Evolutionary conservation across 805 yeast genomes (phyloP).

Genomic region (Starmerella asiatica): DNA sequence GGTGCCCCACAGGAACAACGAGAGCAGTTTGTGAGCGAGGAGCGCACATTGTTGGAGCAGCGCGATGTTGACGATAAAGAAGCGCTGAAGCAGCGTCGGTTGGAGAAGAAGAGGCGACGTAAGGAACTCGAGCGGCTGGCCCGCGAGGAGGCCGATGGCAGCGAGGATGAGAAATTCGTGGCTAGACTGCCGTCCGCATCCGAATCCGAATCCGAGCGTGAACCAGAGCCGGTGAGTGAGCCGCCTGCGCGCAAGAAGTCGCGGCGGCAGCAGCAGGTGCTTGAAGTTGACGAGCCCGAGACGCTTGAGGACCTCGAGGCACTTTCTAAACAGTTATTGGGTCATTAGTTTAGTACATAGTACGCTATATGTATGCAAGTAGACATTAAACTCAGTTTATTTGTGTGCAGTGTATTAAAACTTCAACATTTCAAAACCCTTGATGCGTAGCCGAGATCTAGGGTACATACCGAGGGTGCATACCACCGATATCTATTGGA

Average conservation of each 20-base stretch:
- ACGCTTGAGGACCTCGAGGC: constrained; percentile 91
- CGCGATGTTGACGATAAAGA: constrained; percentile 70
- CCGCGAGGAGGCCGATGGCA: constrained; percentile 24
- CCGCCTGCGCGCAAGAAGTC: constrained; percentile 25
- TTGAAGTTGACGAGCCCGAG: constrained; percentile 78
- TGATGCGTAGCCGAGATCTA: too few relatives aligned
- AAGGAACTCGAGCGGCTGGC: constrained; percentile 62
- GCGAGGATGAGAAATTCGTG: constrained; percentile 4
- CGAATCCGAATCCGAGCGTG: constrained; percentile 2
- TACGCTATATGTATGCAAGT: too few relatives aligned
- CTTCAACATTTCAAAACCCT: too few relatives aligned
- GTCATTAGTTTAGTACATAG: too few relatives aligned
- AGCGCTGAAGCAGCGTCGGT: constrained; percentile 60
- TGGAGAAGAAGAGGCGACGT: constrained; percentile 79
- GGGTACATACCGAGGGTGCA: too few relatives aligned
- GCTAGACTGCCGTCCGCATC: constrained; percentile 14
- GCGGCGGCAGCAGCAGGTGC: constrained; percentile 26
- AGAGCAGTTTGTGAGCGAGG: constrained; percentile 50
- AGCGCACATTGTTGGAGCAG: constrained; percentile 50
- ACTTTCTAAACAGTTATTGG: constrained; percentile 22
- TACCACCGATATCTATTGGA: too few relatives aligned
- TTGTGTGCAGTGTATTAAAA: too few relatives aligned
- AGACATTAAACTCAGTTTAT: too few relatives aligned
- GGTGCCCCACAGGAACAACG: constrained; percentile 62
- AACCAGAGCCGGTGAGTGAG: constrained; percentile 23